Percentiles rank a stretch among this genome's conserved stretches.
These are phyloP conservation scores for Aspergillus tanneri DNA, from an alignment of 2,329 filamentous ascomycete species.

Conservation along the genomic window DNA sequence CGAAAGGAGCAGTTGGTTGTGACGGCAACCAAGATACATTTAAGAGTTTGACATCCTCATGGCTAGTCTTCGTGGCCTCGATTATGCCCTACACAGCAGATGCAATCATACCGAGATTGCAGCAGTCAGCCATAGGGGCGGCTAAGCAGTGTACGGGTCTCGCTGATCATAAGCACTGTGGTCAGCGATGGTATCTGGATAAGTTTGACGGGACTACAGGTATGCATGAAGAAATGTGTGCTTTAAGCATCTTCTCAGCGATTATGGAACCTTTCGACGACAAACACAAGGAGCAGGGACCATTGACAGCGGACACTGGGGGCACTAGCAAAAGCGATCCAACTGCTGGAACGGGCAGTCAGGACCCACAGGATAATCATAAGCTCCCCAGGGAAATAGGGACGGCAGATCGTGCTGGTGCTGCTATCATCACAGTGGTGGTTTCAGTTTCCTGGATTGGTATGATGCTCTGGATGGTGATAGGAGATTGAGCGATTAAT, in stretches of 20 bases:
- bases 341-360: conserved; percentile 26
- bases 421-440: conserved; percentile 45
- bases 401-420: conserved; percentile 43
- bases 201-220: conserved; percentile 40
- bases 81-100: conserved; percentile 56
- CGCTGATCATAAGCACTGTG: conserved; percentile 40
- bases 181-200: conserved; percentile 41
- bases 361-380: conserved; percentile 15
- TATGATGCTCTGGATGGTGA: too few species aligned
- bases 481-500: too few species aligned
- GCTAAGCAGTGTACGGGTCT: conserved; percentile 55
- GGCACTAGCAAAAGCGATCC: conserved; percentile 38
- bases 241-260: conserved; percentile 36
- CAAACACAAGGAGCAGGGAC: too few species aligned
- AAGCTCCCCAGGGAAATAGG: conserved; percentile 25
- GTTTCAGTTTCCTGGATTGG: too few species aligned
- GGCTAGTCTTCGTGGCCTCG: conserved; percentile 58
- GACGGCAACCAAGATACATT: conserved; percentile 65
- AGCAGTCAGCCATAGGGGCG: conserved; percentile 54
- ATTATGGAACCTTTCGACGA: conserved; percentile 33
- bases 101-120: conserved; percentile 53
- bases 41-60: conserved; percentile 68
- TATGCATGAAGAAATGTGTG: conserved; percentile 44
- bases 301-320: conserved; percentile 31
- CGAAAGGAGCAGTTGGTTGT: conserved; percentile 55